A percentile compares a stretch with the other conserved stretches of the same genome.
Evolutionary conservation across 2,329 filamentous ascomycete genomes (phyloP).

Genomic region (Apiospora koreana): DNA sequence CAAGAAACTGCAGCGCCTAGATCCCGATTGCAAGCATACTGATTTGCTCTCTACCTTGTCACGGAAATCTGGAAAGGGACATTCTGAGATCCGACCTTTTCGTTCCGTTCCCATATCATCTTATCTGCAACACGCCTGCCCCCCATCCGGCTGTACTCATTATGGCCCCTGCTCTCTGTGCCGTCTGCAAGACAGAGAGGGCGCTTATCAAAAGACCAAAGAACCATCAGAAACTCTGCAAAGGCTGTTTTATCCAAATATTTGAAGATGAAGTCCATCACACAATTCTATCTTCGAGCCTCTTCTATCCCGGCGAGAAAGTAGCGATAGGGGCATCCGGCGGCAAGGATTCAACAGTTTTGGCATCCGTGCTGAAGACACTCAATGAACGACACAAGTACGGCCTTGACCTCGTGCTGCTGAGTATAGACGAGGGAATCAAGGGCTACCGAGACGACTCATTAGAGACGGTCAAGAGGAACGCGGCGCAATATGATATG

Average conservation of each 20-base stretch:
- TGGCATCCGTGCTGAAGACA: constrained; percentile 92
- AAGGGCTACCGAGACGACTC: constrained; percentile 96
- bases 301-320: constrained; percentile 82
- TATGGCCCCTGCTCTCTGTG: constrained; percentile 80
- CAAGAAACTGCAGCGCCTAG: neutral
- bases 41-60: neutral
- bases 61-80: neutral
- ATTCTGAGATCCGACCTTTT: neutral
- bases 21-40: neutral
- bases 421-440: constrained; percentile 97
- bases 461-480: constrained; percentile 93
- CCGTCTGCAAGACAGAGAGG: constrained; percentile 72
- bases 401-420: constrained; percentile 78
- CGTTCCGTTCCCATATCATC: neutral
- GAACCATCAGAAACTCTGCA: constrained; percentile 92
- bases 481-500: constrained; percentile 89
- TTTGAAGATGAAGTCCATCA: constrained; percentile 95
- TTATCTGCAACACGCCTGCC: neutral
- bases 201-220: constrained; percentile 93
- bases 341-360: constrained; percentile 95
- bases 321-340: constrained; percentile 95
- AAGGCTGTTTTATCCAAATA: constrained; percentile 78
- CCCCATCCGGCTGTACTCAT: neutral
- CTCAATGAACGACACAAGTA: constrained; percentile 90
- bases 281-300: constrained; percentile 78